Evolutionary conservation across 495 filamentous ascomycete genomes (phyloP).

Genomic region (Penicillium simplicissimum): DNA sequence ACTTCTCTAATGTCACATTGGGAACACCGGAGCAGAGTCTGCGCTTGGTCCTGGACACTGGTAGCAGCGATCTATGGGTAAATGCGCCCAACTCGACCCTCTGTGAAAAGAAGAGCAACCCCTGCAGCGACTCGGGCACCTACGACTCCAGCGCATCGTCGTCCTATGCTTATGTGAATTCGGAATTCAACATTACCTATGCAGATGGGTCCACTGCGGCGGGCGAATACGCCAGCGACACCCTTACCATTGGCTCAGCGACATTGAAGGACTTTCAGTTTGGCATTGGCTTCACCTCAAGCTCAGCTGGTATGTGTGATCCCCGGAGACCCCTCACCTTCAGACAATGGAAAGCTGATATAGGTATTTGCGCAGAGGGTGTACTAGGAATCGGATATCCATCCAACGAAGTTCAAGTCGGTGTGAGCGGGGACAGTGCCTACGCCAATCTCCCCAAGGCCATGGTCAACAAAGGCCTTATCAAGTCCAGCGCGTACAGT

Average conservation of each 20-base stretch:
- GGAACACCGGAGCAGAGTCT: slow-evolving; percentile 68
- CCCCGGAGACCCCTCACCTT: neutral
- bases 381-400: slow-evolving; percentile 92
- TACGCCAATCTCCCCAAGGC: slow-evolving; percentile 81
- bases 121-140: slow-evolving; percentile 62
- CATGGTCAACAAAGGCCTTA: slow-evolving; percentile 68
- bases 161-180: slow-evolving; percentile 75
- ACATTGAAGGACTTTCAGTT: slow-evolving; percentile 73
- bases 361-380: slow-evolving; percentile 51
- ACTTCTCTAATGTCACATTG: slow-evolving; percentile 70
- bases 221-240: slow-evolving; percentile 86
- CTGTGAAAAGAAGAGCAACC: slow-evolving; percentile 47
- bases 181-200: slow-evolving; percentile 88
- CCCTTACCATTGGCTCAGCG: slow-evolving; percentile 63
- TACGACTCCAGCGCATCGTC: slow-evolving; percentile 75
- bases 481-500: slow-evolving; percentile 81
- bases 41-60: slow-evolving; percentile 75
- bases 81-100: slow-evolving; percentile 66
- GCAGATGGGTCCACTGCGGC: slow-evolving; percentile 78
- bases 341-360: neutral
- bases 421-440: slow-evolving; percentile 52
- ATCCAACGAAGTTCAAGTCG: slow-evolving; percentile 77
- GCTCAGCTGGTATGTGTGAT: slow-evolving; percentile 46
- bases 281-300: slow-evolving; percentile 77
- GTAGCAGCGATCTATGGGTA: slow-evolving; percentile 89